Evolutionary conservation across 352 stramenopile genomes (phyloP).

Genomic region (Pythium myriotylum): DNA sequence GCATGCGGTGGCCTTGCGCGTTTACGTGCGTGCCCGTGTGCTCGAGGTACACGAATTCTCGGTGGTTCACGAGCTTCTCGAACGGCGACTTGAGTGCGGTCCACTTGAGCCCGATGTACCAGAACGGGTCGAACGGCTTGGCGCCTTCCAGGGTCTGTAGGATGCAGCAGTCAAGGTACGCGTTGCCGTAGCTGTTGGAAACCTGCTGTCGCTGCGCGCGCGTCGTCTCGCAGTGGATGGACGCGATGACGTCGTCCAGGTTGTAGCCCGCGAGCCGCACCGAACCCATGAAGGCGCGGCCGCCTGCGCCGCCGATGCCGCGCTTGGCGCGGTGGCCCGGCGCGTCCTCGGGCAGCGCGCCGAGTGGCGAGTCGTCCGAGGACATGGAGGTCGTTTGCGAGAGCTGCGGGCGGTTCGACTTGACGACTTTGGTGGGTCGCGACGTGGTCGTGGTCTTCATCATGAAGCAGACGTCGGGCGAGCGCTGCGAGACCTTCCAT

Average conservation of each 20-base stretch:
- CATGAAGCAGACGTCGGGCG: conserved; percentile 53
- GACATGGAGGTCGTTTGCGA: conserved; percentile 3
- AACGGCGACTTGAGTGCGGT: conserved; percentile 65
- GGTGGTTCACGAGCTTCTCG: conserved; percentile 56
- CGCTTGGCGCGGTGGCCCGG: conserved; percentile 1
- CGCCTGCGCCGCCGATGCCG: conserved; percentile 9
- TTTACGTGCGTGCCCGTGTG: conserved; percentile 66
- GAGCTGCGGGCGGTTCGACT: conserved; percentile 2
- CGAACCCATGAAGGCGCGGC: conserved; percentile 57
- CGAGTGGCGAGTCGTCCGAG: conserved; percentile 17
- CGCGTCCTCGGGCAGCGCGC: not conserved
- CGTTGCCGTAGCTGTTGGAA: conserved; percentile 47
- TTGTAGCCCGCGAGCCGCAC: conserved; percentile 45
- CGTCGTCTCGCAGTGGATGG: conserved; percentile 62
- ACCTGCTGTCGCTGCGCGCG: conserved; percentile 46
- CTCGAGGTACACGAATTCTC: conserved; percentile 75
- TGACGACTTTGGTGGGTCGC: conserved; percentile 23
- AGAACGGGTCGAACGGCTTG: conserved; percentile 69
- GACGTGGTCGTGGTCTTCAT: conserved; percentile 45
- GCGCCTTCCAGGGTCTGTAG: conserved; percentile 66
- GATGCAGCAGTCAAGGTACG: conserved; percentile 61
- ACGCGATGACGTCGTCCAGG: conserved; percentile 69
- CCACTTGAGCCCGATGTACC: conserved; percentile 80
- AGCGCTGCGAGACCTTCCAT: conserved; percentile 58
- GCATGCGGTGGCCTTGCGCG: conserved; percentile 45